Evolutionary conservation across 129 eudicot species (phyloP).

Genomic region (Centaurea solstitialis): DNA sequence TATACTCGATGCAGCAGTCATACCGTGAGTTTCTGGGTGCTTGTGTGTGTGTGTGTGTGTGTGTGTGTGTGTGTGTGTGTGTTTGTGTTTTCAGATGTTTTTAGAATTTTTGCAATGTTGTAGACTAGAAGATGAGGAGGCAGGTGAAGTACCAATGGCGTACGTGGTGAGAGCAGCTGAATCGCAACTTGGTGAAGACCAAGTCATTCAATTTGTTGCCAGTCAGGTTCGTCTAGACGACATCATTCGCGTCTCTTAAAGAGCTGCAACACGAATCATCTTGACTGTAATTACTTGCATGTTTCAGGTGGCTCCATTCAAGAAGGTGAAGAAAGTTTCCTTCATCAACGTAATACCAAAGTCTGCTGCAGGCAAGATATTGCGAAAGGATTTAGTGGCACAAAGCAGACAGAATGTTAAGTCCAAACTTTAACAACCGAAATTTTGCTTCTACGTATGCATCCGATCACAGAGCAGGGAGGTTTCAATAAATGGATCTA

Average conservation of each 20-base stretch:
- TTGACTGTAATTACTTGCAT: conserved; percentile 13
- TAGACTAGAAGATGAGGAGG: conserved; percentile 81
- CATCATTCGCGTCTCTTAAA: conserved; percentile 13
- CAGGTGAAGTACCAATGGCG: conserved; percentile 87
- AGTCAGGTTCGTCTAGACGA: conserved; percentile 49
- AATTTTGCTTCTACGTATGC: conserved; percentile 14
- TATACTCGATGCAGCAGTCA: conserved; percentile 83
- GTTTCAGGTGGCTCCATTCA: conserved; percentile 81
- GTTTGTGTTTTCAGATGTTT: neutral
- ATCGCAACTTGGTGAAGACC: conserved; percentile 59
- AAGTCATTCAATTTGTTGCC: conserved; percentile 70
- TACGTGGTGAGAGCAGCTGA: conserved; percentile 66
- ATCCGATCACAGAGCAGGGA: neutral
- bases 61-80: neutral
- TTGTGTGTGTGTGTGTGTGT: neutral
- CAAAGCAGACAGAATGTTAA: conserved; percentile 40
- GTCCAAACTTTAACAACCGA: conserved; percentile 51
- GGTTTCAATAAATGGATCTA: conserved; percentile 5
- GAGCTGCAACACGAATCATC: conserved; percentile 10
- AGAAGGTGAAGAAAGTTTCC: conserved; percentile 67
- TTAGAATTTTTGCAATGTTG: neutral
- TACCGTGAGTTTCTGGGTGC: conserved; percentile 50
- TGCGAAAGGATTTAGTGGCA: conserved; percentile 64
- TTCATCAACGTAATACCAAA: conserved; percentile 72
- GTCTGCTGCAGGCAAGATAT: conserved; percentile 82